These are phyloP conservation scores for Nepenthes mirabilis DNA, from an alignment of 148 eudicot species.

Conservation along the genomic window DNA sequence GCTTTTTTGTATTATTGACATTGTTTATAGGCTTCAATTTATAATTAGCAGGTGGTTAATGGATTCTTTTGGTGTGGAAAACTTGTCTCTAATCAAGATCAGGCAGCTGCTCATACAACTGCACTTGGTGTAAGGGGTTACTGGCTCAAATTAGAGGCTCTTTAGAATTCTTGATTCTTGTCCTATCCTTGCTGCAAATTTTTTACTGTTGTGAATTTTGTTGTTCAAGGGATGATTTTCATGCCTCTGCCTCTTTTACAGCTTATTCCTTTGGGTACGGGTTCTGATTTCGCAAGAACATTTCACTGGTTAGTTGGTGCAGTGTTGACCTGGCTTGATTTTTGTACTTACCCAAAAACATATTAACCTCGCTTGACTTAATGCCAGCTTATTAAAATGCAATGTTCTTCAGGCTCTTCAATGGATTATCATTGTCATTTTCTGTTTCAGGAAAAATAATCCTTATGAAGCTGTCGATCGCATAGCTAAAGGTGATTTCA, in stretches of 20 bases:
- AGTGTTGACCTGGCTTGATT: conserved; percentile 3
- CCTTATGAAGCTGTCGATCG: conserved; percentile 82
- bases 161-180: neutral
- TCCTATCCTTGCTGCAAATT: conserved; percentile 6
- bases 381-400: no score
- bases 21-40: conserved; percentile 1
- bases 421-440: conserved; percentile 4
- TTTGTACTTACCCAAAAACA: neutral
- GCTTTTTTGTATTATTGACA: neutral
- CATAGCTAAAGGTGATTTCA: conserved; percentile 68
- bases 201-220: conserved; percentile 3
- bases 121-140: conserved; percentile 84
- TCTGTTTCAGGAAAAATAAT: conserved; percentile 66
- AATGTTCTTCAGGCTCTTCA: neutral
- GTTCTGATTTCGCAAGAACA: conserved; percentile 96
- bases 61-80: conserved; percentile 85
- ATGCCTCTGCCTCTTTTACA: conserved; percentile 19
- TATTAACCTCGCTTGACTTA: no score
- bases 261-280: conserved; percentile 96
- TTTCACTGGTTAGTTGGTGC: conserved; percentile 63
- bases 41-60: conserved; percentile 62
- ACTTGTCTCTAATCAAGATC: conserved; percentile 34
- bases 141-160: conserved; percentile 3
- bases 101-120: conserved; percentile 32
- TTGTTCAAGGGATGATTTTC: neutral